Base-by-base conservation (phyloP, 768 basidiomycete species). In the Rhodosporidiobolus sp. region DNA sequence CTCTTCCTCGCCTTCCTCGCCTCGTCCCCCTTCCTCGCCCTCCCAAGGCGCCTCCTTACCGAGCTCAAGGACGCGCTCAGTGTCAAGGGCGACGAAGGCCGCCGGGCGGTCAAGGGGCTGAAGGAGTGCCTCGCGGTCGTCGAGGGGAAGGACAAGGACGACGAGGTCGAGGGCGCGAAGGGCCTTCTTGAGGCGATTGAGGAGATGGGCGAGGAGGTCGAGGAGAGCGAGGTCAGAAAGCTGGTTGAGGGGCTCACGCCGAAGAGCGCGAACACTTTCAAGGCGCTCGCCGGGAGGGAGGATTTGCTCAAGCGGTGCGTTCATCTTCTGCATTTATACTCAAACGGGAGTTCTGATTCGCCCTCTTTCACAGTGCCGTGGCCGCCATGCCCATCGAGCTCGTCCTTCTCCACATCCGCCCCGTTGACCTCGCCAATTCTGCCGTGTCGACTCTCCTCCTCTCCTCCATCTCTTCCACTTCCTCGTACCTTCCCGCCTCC, bases 341-440 rank as follows among this genome's bases (percentile, higher is more conserved):
- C n/a, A n/a, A n/a, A n/a, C n/a, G n/a, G n/a, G n/a, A n/a, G n/a
- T n/a, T n/a, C n/a, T n/a, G n/a, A n/a, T n/a, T n/a, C n/a, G n/a
- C n/a, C n/a, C n/a, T n/a, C n/a, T n/a, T n/a, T n/a, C n/a, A n/a
- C 46, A 63, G 55, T 4, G 19, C 32, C 6, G 5, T 70, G 5
- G 17, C 50, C 0, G 32, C 34, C 3, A 65, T 65, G 50, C 63
- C 69, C 9, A 43, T 70, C 34, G 38, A 61, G 3, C 61, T 74
- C 57, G 65, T 49, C 43, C 45, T 63, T 28, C 64, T 74, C 12
- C 73, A 74, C 56, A 65, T 43, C 3, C 68, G 73, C 32, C 6
- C 65, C 0, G 17, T 56, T 14, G 73, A 70, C 56, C 52, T 70
- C 30, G 19, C 45, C 58, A 1, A 30, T 26, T n/a, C 57, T 1